Conservation (phyloP, 352 stramenopile species). For the Pythium oligandrum region DNA sequence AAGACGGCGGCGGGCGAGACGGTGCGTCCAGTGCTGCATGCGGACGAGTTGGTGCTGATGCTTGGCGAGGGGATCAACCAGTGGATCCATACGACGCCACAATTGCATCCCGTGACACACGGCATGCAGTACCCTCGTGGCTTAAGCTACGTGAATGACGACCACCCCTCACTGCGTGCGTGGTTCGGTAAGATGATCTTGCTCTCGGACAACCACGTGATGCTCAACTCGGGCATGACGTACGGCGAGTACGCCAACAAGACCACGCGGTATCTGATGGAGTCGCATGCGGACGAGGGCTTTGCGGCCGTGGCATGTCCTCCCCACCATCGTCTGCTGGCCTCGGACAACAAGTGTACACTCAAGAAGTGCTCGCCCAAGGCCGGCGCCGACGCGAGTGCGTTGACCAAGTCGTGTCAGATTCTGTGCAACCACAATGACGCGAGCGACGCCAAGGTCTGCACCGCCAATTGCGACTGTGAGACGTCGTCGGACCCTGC, state of each 20-base stretch:
- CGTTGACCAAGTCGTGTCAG: constrained; percentile 11
- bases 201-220: constrained; percentile 21
- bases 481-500: constrained; percentile 8
- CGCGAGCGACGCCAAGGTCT: constrained; percentile 9
- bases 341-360: constrained; percentile 22
- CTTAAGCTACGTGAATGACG: constrained; percentile 28
- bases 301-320: constrained; percentile 25
- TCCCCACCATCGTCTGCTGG: constrained; percentile 15
- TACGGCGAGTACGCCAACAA: constrained; percentile 24
- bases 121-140: constrained; percentile 64
- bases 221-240: constrained; percentile 26
- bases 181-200: constrained; percentile 50
- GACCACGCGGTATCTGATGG: constrained; percentile 22
- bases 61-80: constrained; percentile 64
- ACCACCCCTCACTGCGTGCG: constrained; percentile 35
- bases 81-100: constrained; percentile 58
- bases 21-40: constrained; percentile 52
- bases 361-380: constrained; percentile 14
- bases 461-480: constrained; percentile 16
- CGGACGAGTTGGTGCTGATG: constrained; percentile 80
- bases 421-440: constrained; percentile 24
- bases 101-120: constrained; percentile 59
- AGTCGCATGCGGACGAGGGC: constrained; percentile 8
- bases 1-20: constrained; percentile 44
- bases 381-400: constrained; percentile 1